These are phyloP conservation scores for Gossypium stocksii DNA, from an alignment of 345 rosid species.

Conservation along the genomic window DNA sequence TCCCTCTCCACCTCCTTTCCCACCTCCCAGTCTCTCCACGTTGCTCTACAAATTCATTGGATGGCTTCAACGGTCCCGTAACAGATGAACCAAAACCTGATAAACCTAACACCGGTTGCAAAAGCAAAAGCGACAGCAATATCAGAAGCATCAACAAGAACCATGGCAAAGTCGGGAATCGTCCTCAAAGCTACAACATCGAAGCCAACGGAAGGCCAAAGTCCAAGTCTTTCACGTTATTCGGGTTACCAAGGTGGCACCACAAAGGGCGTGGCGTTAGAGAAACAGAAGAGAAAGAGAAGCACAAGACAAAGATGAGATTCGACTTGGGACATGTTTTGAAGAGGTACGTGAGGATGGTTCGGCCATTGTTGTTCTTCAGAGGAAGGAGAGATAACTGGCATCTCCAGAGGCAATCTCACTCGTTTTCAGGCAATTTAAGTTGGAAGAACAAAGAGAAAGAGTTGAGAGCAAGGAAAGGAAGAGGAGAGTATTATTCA, in stretches of 20 bases:
- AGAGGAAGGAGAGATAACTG: slow-evolving; percentile 47
- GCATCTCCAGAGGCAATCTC: slow-evolving; percentile 35
- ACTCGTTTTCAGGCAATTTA: slow-evolving; percentile 50
- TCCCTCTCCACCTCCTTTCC: slow-evolving; percentile 85
- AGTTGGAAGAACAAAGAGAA: slow-evolving; percentile 30
- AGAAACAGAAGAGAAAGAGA: slow-evolving; percentile 33
- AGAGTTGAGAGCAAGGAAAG: slow-evolving; percentile 38
- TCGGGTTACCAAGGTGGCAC: slow-evolving; percentile 50
- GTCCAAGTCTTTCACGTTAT: slow-evolving; percentile 70
- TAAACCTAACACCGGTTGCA: neutral
- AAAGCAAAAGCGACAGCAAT: slow-evolving; percentile 12
- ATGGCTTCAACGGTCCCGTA: slow-evolving; percentile 57
- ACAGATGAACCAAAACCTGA: slow-evolving; percentile 33
- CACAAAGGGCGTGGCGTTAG: slow-evolving; percentile 43
- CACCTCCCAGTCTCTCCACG: slow-evolving; percentile 80
- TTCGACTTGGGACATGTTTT: slow-evolving; percentile 58
- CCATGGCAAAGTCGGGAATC: slow-evolving; percentile 1
- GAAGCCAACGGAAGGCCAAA: slow-evolving; percentile 34
- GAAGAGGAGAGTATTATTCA: slow-evolving; percentile 47
- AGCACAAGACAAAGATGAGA: slow-evolving; percentile 44
- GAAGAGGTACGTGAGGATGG: slow-evolving; percentile 55
- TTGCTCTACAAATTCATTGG: slow-evolving; percentile 63
- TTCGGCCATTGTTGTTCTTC: slow-evolving; percentile 45
- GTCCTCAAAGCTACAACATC: slow-evolving; percentile 5
- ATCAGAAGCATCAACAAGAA: slow-evolving; percentile 1